Evolutionary conservation across 1,284 basidiomycete species (phyloP), one percentile per base, ranked within the genome.

Genomic region (Bjerkandera adusta): DNA sequence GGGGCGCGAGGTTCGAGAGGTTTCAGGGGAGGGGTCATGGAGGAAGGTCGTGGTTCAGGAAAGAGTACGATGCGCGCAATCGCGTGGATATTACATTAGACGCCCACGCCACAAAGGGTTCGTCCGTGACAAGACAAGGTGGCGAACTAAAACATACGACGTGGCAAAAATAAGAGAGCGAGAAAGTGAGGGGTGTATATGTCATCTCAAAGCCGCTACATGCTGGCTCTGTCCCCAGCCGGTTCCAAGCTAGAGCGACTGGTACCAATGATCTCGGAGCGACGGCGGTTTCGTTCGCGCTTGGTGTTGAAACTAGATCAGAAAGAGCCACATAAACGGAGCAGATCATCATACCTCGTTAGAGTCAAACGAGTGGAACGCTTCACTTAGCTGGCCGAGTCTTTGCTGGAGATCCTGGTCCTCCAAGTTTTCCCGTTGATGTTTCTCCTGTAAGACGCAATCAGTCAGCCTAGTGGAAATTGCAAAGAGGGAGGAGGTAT

Each of bases 1-100:
- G 73, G 32, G 6, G 54, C 3, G 24, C 56, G 59, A 8, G 62
- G 58, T n/a, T 63, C 62, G 20, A 65, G 60, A 8, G 61, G 59
- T 26, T 57, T 56, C 10, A 60, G 37, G 13, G 45, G 15, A 16
- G 51, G 30, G 4, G 48, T 6, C 51, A 53, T 53, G 6, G 18
- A 8, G 22, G 26, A 25, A 29, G 25, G 40, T 36, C 16, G 21
- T 20, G 43, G 36, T 18, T 13, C 4, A 18, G 34, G 24, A 45
- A 15, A 20, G 30, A 37, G 27, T 12, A 24, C 29, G 33, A 22
- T 24, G 12, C 32, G 25, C 26, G 15, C 30, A 44, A 44, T 44
- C 25, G 16, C 16, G 60, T 11, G 61, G 62, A 8, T 68, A 52
- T n/a, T 63, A 60, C 12, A 50, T 47, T 11, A 43, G 63, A n/a